Base-by-base conservation (phyloP, 2,329 filamentous ascomycete species). In the Verticillium nubilum region DNA sequence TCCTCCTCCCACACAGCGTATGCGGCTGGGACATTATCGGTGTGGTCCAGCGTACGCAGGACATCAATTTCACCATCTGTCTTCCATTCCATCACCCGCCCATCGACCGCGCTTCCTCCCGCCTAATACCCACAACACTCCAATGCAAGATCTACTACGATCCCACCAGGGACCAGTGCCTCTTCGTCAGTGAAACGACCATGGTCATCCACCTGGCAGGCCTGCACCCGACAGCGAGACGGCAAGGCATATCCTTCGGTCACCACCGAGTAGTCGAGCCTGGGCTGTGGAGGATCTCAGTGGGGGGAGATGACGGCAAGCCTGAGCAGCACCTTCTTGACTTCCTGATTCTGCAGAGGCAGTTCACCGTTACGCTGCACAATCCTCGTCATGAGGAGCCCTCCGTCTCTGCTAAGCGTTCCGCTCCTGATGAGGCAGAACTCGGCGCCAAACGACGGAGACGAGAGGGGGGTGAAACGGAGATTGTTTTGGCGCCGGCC, bases 51-150 rank as follows among this genome's bases (percentile, higher is more conserved):
- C 50, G 55, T 15, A 54, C 59, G n/a, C 50, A 60, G 9, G 52
- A 61, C n/a, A 47, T 59, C 26, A 33, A 59, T 27, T 61, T 61
- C 26, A 52, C 53, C 35, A 52, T 61, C 25, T 56, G 35, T 15
- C 6, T 61, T 42, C 59, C 59, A n/a, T 58, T 50, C 33, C 50
- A 37, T 52, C 26, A 60, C 29, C 35, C 31, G 25, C 52, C 35
- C 23, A 29, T 10, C 53, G 47, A 57, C 5, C n/a, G 29, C 10
- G 26, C 42, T 19, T n/a, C 56, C 31, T 15, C 54, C 12, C 58
- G 54, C 53, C 31, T 37, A 7, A 57, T 59, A 33, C 53, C 58
- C 50, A n/a, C 37, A 15, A 13, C 52, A 33, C 19, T 56, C 42
- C 42, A 29, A 2, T 59, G 29, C 28, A 59, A 47, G 23, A 52